Base-by-base conservation (phyloP, 331 rosid species). In the Pyracantha coccinea region DNA sequence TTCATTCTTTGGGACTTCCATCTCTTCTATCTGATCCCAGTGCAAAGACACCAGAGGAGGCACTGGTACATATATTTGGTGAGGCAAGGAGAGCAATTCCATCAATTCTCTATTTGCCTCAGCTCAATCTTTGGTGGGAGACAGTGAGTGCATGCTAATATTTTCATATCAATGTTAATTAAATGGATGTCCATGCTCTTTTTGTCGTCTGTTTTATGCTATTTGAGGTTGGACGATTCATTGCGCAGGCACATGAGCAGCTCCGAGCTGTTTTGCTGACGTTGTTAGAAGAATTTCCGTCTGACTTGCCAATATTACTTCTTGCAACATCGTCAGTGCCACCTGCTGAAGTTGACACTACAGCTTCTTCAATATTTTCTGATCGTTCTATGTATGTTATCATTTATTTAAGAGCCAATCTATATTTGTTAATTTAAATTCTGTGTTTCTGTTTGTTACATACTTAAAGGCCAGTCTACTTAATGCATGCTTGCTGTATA, bases 41-140 rank as follows among this genome's bases (percentile, higher is more conserved):
- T 90, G 99, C 99, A 64, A 95, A 95, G 90, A 90, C 93, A 76
- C 90, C 97, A 4, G 99, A 95, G 83, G 99, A 95, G 85, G 99
- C 99, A 2, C 72, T 95, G 77, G 99, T 95, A 64, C 99, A 95
- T 80, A 92, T 95, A 85, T 95, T 95, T 81, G 90, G 99, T 74
- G 99, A 95, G 86, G 93, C 97, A 52, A 90, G 97, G 82, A 90
- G 97, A 86, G 86, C 96, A 20, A 92, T 93, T 14, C 99, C 99
- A 33, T 90, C 99, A 38, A 90, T 95, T 72, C 91, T 95, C 77
- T 95, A 92, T 85, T 81, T 95, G 80, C 93, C 97, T 6, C 99
- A 92, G 78, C 90, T 95, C 83, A 88, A 95, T 78, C 82, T 87
- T 85, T 95, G 99, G 99, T 95, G 99, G 99, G 92, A 86, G 74